Evolutionary conservation across 2,329 filamentous ascomycete species (phyloP), one percentile per base, ranked within the genome.

Genomic region (Cytospora piceicola): DNA sequence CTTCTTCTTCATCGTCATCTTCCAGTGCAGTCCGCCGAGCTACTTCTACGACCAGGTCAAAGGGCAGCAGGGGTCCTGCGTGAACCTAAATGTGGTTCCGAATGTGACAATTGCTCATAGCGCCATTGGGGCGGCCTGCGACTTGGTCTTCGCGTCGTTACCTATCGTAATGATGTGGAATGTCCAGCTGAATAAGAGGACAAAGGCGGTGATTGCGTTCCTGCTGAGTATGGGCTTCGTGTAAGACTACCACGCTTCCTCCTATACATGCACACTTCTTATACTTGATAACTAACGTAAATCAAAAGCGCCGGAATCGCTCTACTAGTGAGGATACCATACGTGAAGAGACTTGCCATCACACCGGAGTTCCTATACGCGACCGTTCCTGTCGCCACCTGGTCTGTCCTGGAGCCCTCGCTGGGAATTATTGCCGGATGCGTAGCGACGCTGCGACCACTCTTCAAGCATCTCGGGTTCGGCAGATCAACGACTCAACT

Each of bases 81-180:
- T 82, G 22, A 67, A 78, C 56, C 68, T 74, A 15, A 71, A 75
- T 20, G 72, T 80, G 12, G 77, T 83, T 22, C 78, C 79, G 24
- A 72, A 72, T 49, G 71, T 80, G 1, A 81, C 80, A 0, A 79
- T 82, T 36, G 73, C 80, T 0, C 82, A 85, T 72, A 81, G 81
- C 51, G 77, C 76, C 24, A 71, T 84, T 34, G 78, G 76, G 30
- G 80, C 79, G 8, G 65, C 80, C 6, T 79, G 76, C 53, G 83
- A 87, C 67, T 81, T 82, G 74, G 77, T 77, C 1, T 76, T 85
- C 15, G 83, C 80, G 2, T 70, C 83, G 4, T 71, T 86, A 5
- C 84, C 84, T 0, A 76, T 84, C 8, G 78, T 79, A 15, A 78
- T 86, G 49, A 75, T 86, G 0, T 84, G 82, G 80, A 74, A 79